Evolutionary conservation across 768 basidiomycete species (phyloP).

Genomic region (Thelephora ganbajun): DNA sequence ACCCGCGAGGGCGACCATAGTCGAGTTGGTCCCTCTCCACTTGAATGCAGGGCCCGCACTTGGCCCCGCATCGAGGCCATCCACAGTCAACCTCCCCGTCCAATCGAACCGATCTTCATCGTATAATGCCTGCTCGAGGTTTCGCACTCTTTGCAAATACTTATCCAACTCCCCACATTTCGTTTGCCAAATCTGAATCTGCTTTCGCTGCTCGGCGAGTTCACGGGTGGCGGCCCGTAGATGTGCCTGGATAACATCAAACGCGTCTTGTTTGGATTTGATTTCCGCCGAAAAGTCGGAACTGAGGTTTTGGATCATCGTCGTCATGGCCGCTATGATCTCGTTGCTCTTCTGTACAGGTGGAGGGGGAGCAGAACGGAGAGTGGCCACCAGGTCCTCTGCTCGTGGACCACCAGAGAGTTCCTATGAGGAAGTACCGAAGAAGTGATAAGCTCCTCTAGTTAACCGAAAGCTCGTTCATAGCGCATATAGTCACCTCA

Average conservation of each 20-base stretch:
- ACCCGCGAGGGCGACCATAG: constrained; percentile 49
- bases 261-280: constrained; percentile 69
- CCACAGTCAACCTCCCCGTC: constrained; percentile 57
- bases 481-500: constrained; percentile 39
- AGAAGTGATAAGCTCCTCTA: background rate
- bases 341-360: constrained; percentile 85
- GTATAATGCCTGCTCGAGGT: constrained; percentile 64
- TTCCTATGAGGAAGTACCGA: constrained; percentile 29
- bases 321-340: constrained; percentile 79
- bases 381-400: constrained; percentile 66
- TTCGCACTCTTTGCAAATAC: constrained; percentile 64
- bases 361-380: constrained; percentile 58
- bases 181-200: constrained; percentile 63
- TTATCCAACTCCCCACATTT: constrained; percentile 72
- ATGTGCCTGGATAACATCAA: constrained; percentile 80
- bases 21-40: constrained; percentile 52
- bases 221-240: constrained; percentile 83
- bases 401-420: constrained; percentile 53
- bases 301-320: constrained; percentile 69
- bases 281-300: constrained; percentile 75
- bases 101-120: constrained; percentile 82
- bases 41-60: constrained; percentile 52
- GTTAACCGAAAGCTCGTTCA: background rate
- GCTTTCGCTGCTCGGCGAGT: constrained; percentile 80
- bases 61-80: constrained; percentile 23